Conservation (phyloP, 345 rosid species). For the Microcos paniculata region DNA sequence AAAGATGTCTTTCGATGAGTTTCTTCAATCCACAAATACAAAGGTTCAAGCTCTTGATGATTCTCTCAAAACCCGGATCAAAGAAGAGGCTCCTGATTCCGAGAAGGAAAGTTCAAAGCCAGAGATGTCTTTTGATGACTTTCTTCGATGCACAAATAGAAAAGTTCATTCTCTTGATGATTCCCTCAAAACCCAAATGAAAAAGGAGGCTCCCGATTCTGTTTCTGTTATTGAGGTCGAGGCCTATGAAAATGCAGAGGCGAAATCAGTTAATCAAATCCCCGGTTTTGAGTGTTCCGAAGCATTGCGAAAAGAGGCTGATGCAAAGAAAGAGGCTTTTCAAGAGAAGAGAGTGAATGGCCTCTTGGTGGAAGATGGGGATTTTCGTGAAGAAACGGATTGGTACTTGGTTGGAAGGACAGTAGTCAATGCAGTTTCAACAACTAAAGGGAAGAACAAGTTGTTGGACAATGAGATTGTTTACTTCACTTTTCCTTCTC, state of each 20-base stretch:
- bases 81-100: neutral
- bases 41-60: constrained; percentile 15
- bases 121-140: constrained; percentile 18
- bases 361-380: constrained; percentile 39
- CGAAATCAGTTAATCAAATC: neutral
- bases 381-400: constrained; percentile 48
- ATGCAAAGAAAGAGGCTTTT: constrained; percentile 16
- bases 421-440: constrained; percentile 55
- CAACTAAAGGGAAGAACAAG: constrained; percentile 53
- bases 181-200: neutral
- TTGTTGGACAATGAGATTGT: constrained; percentile 53
- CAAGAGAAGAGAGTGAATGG: constrained; percentile 27
- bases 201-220: neutral
- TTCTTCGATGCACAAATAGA: constrained; percentile 7
- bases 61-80: neutral
- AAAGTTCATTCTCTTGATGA: constrained; percentile 15
- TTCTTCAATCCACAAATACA: constrained; percentile 10
- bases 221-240: neutral
- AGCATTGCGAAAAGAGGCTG: neutral
- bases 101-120: neutral
- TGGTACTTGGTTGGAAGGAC: constrained; percentile 61
- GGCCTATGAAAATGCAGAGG: neutral
- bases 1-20: constrained; percentile 17
- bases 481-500: constrained; percentile 39
- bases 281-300: neutral